Percentiles rank a stretch among this genome's conserved stretches.
Conservation (phyloP, 208 protist species). For the Wallacemonas rigidus region DNA sequence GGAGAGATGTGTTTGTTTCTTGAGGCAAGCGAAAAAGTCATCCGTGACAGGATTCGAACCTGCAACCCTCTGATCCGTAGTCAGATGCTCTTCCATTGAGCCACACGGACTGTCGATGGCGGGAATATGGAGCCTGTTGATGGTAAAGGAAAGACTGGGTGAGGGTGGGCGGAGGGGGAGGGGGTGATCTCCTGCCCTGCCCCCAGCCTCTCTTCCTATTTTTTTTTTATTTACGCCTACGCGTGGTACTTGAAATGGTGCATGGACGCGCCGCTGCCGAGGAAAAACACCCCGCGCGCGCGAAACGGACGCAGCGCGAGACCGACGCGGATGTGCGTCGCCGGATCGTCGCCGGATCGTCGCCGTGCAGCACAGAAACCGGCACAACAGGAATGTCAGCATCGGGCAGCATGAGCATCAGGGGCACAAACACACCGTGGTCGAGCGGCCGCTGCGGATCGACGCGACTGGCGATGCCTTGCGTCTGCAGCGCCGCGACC, state of each 20-base stretch:
- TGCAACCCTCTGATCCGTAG: slow-evolving; percentile 89
- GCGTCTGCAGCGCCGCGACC: slow-evolving; percentile 28
- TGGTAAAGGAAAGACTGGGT: neutral
- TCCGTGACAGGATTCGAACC: slow-evolving; percentile 90
- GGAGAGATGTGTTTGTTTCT: neutral
- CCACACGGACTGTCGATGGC: slow-evolving; percentile 53
- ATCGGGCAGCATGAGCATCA: slow-evolving; percentile 77
- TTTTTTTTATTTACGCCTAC: slow-evolving; percentile 14
- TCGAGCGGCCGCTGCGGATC: slow-evolving; percentile 63
- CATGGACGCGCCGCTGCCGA: slow-evolving; percentile 79
- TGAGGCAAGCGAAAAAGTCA: slow-evolving; percentile 41
- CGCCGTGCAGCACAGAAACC: slow-evolving; percentile 57
- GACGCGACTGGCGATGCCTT: slow-evolving; percentile 25
- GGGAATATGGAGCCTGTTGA: neutral
- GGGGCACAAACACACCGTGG: slow-evolving; percentile 87
- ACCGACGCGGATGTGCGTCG: slow-evolving; percentile 69
- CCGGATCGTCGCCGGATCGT: slow-evolving; percentile 49
- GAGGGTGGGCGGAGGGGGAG: neutral
- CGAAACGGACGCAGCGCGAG: slow-evolving; percentile 59
- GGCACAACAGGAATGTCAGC: slow-evolving; percentile 86
- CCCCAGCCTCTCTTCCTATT: neutral
- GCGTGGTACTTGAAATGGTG: slow-evolving; percentile 74
- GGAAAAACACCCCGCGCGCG: slow-evolving; percentile 76
- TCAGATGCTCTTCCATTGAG: slow-evolving; percentile 91
- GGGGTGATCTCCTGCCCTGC: neutral